Evolutionary conservation across 2,329 filamentous ascomycete genomes (phyloP).

Genomic region (Leptographium wingfieldii): DNA sequence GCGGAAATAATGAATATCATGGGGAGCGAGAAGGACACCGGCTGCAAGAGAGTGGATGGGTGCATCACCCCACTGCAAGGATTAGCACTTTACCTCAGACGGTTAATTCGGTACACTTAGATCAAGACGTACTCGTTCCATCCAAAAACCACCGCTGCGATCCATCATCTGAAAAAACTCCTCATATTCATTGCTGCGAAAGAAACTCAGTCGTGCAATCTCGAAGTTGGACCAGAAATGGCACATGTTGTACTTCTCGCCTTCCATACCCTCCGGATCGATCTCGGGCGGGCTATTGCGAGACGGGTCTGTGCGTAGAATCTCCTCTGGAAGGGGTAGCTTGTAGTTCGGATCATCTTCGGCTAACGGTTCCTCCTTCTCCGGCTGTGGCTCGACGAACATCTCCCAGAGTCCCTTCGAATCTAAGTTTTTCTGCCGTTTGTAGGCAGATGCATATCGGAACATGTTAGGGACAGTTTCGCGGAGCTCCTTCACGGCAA

Average conservation of each 20-base stretch:
- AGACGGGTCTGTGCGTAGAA: slow-evolving; percentile 62
- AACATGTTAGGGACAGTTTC: slow-evolving; percentile 99
- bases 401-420: slow-evolving; percentile 97
- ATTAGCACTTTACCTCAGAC: slow-evolving; percentile 11
- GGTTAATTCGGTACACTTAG: background rate
- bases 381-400: slow-evolving; percentile 76
- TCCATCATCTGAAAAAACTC: slow-evolving; percentile 99
- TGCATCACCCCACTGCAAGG: slow-evolving; percentile 81
- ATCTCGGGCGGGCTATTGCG: slow-evolving; percentile 63
- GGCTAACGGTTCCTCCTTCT: slow-evolving; percentile 41
- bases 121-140: slow-evolving; percentile 62
- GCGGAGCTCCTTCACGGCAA: slow-evolving; percentile 93
- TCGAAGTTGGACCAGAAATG: slow-evolving; percentile 99
- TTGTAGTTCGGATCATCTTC: slow-evolving; percentile 54
- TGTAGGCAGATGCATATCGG: slow-evolving; percentile 96
- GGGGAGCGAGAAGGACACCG: slow-evolving; percentile 66
- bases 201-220: slow-evolving; percentile 89
- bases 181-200: slow-evolving; percentile 92
- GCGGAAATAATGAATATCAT: slow-evolving; percentile 96
- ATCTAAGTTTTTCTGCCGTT: slow-evolving; percentile 77
- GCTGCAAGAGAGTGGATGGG: slow-evolving; percentile 96
- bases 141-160: slow-evolving; percentile 95
- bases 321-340: slow-evolving; percentile 64
- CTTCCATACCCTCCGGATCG: slow-evolving; percentile 88
- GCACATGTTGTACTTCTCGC: slow-evolving; percentile 99